Evolutionary conservation across 495 filamentous ascomycete genomes (phyloP).

Genomic region (Penicillium goetzii): DNA sequence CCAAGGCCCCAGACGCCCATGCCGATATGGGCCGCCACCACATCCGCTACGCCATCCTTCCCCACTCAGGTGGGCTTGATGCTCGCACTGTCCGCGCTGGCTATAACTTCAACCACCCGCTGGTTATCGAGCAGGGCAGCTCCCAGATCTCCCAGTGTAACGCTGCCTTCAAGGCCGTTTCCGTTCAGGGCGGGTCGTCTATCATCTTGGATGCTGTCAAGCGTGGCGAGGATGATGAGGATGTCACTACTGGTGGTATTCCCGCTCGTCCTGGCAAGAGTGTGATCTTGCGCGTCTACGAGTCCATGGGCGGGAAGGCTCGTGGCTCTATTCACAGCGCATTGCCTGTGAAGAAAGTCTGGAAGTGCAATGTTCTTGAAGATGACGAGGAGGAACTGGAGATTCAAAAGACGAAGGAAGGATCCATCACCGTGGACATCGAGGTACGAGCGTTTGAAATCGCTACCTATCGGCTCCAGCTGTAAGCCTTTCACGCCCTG

Average conservation of each 20-base stretch:
- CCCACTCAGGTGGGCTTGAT: constrained; percentile 73
- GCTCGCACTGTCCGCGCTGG: constrained; percentile 78
- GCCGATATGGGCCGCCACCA: constrained; percentile 94
- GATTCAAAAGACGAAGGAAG: constrained; percentile 47
- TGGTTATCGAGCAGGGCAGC: constrained; percentile 52
- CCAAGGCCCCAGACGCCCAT: constrained; percentile 95
- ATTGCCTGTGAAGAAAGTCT: constrained; percentile 73
- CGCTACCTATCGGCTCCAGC: constrained; percentile 76
- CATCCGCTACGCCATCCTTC: constrained; percentile 90
- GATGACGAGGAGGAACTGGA: constrained; percentile 60
- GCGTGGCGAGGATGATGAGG: constrained; percentile 94
- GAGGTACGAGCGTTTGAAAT: constrained; percentile 88
- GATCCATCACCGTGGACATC: constrained; percentile 58
- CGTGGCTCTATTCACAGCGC: constrained; percentile 66
- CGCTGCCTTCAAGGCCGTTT: constrained; percentile 52
- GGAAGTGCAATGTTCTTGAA: constrained; percentile 74
- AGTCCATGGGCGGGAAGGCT: constrained; percentile 83
- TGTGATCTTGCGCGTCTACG: constrained; percentile 83
- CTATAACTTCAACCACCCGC: constrained; percentile 86
- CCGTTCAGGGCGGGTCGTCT: constrained; percentile 58
- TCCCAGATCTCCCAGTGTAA: constrained; percentile 19
- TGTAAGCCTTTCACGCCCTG: constrained; percentile 43
- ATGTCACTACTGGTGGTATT: constrained; percentile 74
- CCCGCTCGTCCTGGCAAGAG: constrained; percentile 70
- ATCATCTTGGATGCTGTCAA: constrained; percentile 84